Evolutionary conservation across 306 rosid genomes (phyloP), one percentile per base, ranked within the genome.

Genomic region (Ochetophila trinervis): DNA sequence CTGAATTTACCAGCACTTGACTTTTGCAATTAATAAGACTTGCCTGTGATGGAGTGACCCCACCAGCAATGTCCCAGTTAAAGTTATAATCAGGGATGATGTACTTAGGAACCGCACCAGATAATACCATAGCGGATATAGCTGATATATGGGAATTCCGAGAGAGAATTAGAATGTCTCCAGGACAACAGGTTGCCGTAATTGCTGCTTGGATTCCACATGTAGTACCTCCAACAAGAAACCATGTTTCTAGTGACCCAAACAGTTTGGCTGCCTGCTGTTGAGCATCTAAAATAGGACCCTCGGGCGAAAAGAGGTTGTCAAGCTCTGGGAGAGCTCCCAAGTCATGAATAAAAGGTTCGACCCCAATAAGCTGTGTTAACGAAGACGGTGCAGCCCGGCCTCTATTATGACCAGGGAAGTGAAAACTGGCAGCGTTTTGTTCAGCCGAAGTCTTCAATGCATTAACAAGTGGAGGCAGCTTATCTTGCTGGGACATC

Each of bases 321-420:
- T 83, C 97, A 23, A 91, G 88, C 79, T 88, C 95, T 0, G 86
- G 96, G 71, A 91, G 90, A 67, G 73, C 90, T 5, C 96, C 87
- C 65, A 91, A 77, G 76, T 91, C 98, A 68, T 91, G 84, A 71
- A 47, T 1, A 74, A 76, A 87, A 15, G 98, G 95, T 32, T 76
- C 76, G 42, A 37, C 24, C 61, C 96, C 98, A 74, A 91, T 87
- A 53, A 87, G 81, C 23, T 45, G 79, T 63, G 89, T 75, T 65
- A 91, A 57, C 5, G 95, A 83, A 61, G 79, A 50, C 9, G 96
- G 92, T 1, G 96, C 98, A 13, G 92, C 95, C n/a, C 49, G 82
- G 57, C 98, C 98, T 82, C 98, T 80, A 70, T 87, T 91, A 75
- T 89, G 98, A 23, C 98, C 96, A 32, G 96, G 98, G 71, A 91